Conservation (phyloP, 2,329 filamentous ascomycete species). For the Clarireedia sp. region DNA sequence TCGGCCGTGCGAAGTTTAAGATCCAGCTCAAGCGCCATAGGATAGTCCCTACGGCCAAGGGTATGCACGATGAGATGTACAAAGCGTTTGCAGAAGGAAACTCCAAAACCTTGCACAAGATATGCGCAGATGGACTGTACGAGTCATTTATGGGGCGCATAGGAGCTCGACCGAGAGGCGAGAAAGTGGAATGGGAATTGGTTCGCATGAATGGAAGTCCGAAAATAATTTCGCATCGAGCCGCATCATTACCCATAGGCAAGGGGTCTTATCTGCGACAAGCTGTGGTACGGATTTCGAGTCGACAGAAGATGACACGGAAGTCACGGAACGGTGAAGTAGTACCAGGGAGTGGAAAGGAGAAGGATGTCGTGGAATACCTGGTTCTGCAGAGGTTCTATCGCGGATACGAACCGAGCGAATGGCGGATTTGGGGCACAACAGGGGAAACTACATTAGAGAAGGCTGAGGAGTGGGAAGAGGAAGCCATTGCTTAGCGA, state of each 20-base stretch:
- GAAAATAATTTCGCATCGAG: constrained; percentile 42
- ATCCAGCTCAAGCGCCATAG: constrained; percentile 35
- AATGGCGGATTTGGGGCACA: constrained; percentile 62
- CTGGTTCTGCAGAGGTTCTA: constrained; percentile 50
- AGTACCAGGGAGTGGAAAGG: constrained; percentile 41
- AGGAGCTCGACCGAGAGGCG: constrained; percentile 39
- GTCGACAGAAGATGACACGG: constrained; percentile 45
- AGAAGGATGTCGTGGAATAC: constrained; percentile 54
- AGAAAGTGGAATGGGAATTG: constrained; percentile 46
- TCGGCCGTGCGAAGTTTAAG: background rate
- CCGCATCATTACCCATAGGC: constrained; percentile 37
- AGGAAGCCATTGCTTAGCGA: background rate
- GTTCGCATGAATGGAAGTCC: constrained; percentile 38
- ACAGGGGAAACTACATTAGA: constrained; percentile 43
- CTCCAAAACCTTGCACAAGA: constrained; percentile 38
- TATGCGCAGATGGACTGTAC: constrained; percentile 48
- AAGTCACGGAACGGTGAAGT: constrained; percentile 24
- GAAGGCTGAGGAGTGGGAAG: constrained; percentile 14
- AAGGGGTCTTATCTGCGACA: constrained; percentile 42
- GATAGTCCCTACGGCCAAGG: constrained; percentile 46
- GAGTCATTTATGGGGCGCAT: constrained; percentile 46
- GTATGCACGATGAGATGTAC: constrained; percentile 54
- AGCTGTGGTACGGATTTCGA: constrained; percentile 53
- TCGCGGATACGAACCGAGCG: constrained; percentile 34
- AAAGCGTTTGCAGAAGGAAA: constrained; percentile 53